Conservation (phyloP, 2,329 filamentous ascomycete species). For the Diplodia scrobiculata region DNA sequence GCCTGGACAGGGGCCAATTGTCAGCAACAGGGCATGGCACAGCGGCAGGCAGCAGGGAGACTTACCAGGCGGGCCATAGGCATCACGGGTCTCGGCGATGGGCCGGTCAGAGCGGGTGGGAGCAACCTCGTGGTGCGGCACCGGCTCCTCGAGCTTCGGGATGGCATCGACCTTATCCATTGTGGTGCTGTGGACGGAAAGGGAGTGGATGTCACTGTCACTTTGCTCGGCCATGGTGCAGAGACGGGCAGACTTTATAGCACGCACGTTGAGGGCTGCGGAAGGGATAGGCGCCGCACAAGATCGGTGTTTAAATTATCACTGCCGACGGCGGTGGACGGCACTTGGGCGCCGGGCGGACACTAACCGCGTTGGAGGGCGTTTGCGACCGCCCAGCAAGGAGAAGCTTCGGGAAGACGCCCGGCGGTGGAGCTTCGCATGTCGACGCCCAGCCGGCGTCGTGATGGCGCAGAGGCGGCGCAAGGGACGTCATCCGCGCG, state of each 20-base stretch:
- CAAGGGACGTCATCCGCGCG: slow-evolving; percentile 10
- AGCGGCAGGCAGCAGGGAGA: background rate
- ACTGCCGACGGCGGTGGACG: slow-evolving; percentile 10
- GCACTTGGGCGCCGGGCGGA: slow-evolving; percentile 17
- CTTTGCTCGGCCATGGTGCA: background rate
- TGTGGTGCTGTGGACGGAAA: slow-evolving; percentile 6
- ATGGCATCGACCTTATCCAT: slow-evolving; percentile 28
- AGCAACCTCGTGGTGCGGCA: slow-evolving; percentile 29
- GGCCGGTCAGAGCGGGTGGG: slow-evolving; percentile 30
- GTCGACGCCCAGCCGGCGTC: slow-evolving; percentile 4
- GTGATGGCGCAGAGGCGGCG: slow-evolving; percentile 9
- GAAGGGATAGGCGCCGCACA: slow-evolving; percentile 2
- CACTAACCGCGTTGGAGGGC: slow-evolving; percentile 21
- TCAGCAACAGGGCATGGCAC: background rate
- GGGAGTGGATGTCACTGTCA: slow-evolving; percentile 16
- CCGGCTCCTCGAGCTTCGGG: slow-evolving; percentile 15
- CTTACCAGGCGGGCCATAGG: slow-evolving; percentile 37
- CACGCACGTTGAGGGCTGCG: background rate
- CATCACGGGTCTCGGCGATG: slow-evolving; percentile 32
- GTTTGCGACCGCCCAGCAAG: slow-evolving; percentile 10
- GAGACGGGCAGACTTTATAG: slow-evolving; percentile 14
- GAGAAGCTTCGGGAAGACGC: slow-evolving; percentile 24
- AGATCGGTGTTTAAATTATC: slow-evolving; percentile 25
- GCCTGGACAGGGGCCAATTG: slow-evolving; percentile 37
- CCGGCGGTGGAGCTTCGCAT: slow-evolving; percentile 22